Conservation (phyloP, 805 yeast genomes). For the Cyberlindnera saturnus region DNA sequence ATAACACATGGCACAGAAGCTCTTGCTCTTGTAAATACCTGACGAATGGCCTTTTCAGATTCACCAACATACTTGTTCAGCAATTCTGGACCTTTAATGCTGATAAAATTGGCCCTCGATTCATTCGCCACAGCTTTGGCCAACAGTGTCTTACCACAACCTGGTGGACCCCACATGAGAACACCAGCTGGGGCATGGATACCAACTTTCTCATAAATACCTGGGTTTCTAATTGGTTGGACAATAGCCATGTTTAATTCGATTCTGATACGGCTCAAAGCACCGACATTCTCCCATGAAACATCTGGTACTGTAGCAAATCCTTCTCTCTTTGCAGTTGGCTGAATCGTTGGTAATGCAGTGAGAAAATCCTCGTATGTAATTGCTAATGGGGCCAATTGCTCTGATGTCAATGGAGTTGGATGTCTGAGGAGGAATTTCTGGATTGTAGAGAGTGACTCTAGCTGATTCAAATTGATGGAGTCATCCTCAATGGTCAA, state of each 20-base stretch:
- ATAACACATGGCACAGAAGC: constrained; percentile 92
- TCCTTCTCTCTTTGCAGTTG: constrained; percentile 96
- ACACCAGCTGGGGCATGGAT: constrained; percentile 97
- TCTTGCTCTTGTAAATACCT: constrained; percentile 87
- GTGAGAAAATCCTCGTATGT: constrained; percentile 71
- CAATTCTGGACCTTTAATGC: constrained; percentile 93
- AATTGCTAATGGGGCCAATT: constrained; percentile 70
- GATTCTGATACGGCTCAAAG: constrained; percentile 69
- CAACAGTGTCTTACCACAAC: constrained; percentile 93
- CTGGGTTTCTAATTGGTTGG: constrained; percentile 92
- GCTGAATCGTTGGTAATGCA: constrained; percentile 91
- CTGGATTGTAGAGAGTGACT: constrained; percentile 57
- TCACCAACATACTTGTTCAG: constrained; percentile 95
- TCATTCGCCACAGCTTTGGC: constrained; percentile 99
- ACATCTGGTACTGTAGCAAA: constrained; percentile 98
- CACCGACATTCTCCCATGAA: constrained; percentile 94
- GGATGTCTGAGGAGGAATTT: constrained; percentile 71
- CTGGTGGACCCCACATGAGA: constrained; percentile 98
- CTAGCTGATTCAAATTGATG: constrained; percentile 25
- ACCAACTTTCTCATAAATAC: constrained; percentile 82
- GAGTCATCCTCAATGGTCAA: constrained; percentile 24
- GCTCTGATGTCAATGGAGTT: constrained; percentile 67
- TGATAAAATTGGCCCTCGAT: constrained; percentile 91
- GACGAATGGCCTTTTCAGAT: constrained; percentile 88
- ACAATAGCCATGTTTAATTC: constrained; percentile 97